Evolutionary conservation across 306 rosid species (phyloP).

Genomic region (Vicia faba): DNA sequence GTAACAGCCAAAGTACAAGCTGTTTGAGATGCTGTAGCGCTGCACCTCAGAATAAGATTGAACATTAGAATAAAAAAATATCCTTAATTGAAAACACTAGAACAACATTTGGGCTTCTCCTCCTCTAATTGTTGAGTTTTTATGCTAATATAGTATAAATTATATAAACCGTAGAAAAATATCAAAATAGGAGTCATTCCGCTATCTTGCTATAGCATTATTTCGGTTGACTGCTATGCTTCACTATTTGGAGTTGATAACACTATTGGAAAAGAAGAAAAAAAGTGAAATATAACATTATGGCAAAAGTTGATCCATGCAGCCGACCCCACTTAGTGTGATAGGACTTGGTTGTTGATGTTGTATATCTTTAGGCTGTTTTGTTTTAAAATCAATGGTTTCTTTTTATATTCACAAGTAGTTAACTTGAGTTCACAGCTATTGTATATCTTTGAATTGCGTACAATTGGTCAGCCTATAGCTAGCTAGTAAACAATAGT

Average conservation of each 20-base stretch:
- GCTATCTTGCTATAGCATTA: background rate
- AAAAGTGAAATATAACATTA: no score
- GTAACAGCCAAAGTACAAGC: background rate
- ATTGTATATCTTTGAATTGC: conserved; percentile 17
- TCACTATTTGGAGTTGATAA: background rate
- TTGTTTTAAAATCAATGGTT: background rate
- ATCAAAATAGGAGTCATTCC: background rate
- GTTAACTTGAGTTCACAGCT: background rate
- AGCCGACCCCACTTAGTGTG: no score
- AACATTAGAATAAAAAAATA: background rate
- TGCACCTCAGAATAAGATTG: background rate
- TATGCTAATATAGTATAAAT: background rate
- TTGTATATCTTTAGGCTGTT: background rate
- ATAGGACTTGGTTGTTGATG: no score
- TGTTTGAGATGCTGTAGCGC: background rate
- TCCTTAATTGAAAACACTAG: background rate
- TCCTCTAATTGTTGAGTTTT: background rate
- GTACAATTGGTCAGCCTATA: background rate
- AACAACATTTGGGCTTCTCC: background rate
- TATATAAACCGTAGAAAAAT: background rate
- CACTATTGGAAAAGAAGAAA: background rate
- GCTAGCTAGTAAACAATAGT: conserved; percentile 6
- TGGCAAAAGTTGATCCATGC: no score
- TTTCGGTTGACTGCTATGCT: no score
- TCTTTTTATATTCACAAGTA: background rate